Base-by-base conservation (phyloP, 2,329 filamentous ascomycete species). In the Trichoderma harzianum region DNA sequence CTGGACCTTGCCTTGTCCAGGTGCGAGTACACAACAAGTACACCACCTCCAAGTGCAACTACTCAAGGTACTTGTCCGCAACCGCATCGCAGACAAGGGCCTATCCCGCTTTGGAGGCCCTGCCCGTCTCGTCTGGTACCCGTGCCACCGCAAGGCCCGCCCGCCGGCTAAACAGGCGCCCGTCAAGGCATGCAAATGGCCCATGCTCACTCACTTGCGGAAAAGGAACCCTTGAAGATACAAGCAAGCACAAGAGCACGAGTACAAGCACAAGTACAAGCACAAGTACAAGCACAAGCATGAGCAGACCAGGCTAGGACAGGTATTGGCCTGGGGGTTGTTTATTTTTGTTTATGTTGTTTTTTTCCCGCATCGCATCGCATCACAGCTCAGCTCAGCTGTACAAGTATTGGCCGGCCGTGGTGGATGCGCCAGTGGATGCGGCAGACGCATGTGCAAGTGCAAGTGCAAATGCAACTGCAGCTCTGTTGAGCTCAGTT, bases 101-200 rank as follows among this genome's bases (percentile, higher is more conserved):
- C 32, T 55, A 66, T 66, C 21, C 47, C 63, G 14, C 63, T 53
- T 26, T 66, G 47, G 63, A 24, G 26, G 47, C 63, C 63, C 63
- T 66, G 63, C 18, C 43, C 43, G 43, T 57, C 63, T 51, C 26
- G 36, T 66, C 30, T 67, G 64, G 51, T 67, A 67, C 64, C 64
- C 64, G 64, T 67, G 64, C 51, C 64, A 67, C 64, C 66, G 53
- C 55, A 69, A 51, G 66, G 71, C 66, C 66, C 60, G 66, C 60
- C 60, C 66, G 43, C 47, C 60, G 71, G 71, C 71, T 72, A 70
- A 72, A 72, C 66, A 70, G 68, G 71, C 71, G 66, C 71, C 71
- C 71, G 71, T 69, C 66, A 55, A 53, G 51, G 26, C 67, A 53
- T 36, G 34, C 34, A 36, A 36, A 36, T 36, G 43, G 70, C 58